phyloP scores from a whole-genome alignment of 139 green algal species.

The Tetradesmus obliquus region DNA sequence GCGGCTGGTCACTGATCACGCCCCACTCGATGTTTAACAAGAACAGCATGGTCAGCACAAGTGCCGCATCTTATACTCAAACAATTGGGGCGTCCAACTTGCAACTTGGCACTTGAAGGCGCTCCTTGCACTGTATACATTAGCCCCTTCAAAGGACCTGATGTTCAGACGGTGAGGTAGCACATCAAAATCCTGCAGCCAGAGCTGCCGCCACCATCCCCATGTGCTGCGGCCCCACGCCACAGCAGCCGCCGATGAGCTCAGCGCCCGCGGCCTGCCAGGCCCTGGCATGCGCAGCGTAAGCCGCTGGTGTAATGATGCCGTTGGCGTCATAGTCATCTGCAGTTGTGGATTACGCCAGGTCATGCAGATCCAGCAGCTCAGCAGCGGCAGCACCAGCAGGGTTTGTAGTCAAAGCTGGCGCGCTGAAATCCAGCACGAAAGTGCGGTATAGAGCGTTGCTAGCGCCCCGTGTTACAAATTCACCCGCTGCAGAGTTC shows the following conservation, averaged over 20 bases:
- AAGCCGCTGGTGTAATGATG: conserved; percentile 60
- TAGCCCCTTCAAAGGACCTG: no score
- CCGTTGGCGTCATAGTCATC: conserved; percentile 50
- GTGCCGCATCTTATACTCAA: no score
- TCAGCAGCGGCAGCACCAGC: background rate
- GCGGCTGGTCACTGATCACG: no score
- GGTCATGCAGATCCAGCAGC: background rate
- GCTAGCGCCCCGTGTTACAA: no score
- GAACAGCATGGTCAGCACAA: no score
- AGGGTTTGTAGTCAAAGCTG: background rate
- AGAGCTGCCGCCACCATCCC: background rate
- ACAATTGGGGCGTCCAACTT: no score
- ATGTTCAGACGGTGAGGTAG: no score
- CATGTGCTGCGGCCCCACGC: conserved; percentile 63
- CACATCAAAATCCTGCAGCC: background rate
- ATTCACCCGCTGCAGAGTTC: background rate
- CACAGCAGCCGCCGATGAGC: conserved; percentile 77
- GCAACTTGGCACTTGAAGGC: no score
- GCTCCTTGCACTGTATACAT: no score
- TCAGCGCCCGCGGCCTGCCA: conserved; percentile 58
- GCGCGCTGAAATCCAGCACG: background rate
- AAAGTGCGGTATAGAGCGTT: background rate
- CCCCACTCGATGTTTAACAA: no score
- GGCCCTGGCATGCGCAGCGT: conserved; percentile 49
- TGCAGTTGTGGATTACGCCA: background rate